Percentiles rank a stretch among this genome's conserved stretches.
Conservation (phyloP, 331 rosid species). For the Acacia pycnantha region DNA sequence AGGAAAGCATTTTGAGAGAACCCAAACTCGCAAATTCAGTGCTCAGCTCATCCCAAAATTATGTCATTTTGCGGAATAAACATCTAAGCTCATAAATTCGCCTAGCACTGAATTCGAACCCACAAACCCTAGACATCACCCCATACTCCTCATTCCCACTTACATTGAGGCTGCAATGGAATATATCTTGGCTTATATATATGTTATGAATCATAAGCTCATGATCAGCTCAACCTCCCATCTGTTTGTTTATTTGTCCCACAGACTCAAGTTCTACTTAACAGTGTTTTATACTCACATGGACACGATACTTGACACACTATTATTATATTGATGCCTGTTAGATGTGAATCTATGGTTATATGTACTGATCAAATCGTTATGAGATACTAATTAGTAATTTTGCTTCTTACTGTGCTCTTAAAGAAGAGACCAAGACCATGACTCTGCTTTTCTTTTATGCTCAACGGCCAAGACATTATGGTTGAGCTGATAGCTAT, state of each 20-base stretch:
- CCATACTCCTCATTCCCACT: background rate
- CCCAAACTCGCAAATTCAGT: no score
- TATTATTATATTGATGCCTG: background rate
- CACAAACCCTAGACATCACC: no score
- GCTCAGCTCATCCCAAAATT: no score
- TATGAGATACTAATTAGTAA: slow-evolving; percentile 19
- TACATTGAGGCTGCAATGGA: background rate
- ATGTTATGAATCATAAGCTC: background rate
- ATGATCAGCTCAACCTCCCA: background rate
- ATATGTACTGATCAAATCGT: background rate
- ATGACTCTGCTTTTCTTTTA: background rate
- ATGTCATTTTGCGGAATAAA: no score
- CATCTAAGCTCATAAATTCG: no score
- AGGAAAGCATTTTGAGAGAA: no score
- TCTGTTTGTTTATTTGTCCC: slow-evolving; percentile 9
- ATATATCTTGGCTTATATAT: background rate
- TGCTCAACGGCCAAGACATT: background rate
- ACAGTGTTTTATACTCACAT: background rate
- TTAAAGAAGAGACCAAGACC: background rate
- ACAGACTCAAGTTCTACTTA: background rate
- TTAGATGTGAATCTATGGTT: background rate
- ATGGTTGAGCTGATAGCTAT: background rate
- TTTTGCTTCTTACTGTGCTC: background rate
- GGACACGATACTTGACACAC: background rate
- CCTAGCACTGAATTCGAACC: no score